Conservation (phyloP, 208 protist genomes). For the Phytomonas francai region DNA sequence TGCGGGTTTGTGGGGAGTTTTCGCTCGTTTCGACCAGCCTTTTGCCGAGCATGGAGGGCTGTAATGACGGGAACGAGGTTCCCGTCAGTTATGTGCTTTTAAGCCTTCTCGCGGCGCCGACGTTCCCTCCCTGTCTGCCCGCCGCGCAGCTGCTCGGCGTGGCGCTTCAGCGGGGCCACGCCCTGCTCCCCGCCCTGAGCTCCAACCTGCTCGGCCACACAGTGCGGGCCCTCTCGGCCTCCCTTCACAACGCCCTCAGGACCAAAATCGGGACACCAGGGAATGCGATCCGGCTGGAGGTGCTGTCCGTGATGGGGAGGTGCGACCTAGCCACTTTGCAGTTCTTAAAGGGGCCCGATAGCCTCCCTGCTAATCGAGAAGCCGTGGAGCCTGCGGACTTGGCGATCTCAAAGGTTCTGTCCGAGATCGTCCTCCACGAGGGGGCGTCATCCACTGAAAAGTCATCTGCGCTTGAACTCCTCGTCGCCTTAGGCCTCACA, state of each 20-base stretch:
- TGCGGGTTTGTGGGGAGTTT: neutral
- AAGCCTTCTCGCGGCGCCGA: neutral
- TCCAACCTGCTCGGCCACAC: slow-evolving; percentile 7
- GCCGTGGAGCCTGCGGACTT: slow-evolving; percentile 16
- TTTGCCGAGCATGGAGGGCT: neutral
- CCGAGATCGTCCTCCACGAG: slow-evolving; percentile 10
- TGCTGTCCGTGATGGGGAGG: slow-evolving; percentile 17
- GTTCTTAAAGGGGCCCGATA: slow-evolving; percentile 16
- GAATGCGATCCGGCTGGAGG: slow-evolving; percentile 22
- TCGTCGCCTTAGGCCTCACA: slow-evolving; percentile 15
- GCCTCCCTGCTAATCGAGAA: neutral
- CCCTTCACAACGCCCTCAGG: slow-evolving; percentile 13
- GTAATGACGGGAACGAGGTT: neutral
- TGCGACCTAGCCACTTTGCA: slow-evolving; percentile 20
- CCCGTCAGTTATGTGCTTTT: neutral
- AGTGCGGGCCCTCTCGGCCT: neutral
- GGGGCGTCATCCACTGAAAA: slow-evolving; percentile 18
- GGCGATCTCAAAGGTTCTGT: slow-evolving; percentile 16
- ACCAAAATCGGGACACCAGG: slow-evolving; percentile 9
- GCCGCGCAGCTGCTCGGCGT: slow-evolving; percentile 18
- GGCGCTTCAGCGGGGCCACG: slow-evolving; percentile 7
- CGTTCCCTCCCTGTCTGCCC: neutral
- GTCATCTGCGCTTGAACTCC: slow-evolving; percentile 18
- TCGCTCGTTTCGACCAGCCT: neutral
- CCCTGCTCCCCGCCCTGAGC: slow-evolving; percentile 9